Evolutionary conservation across 2,329 filamentous ascomycete species (phyloP).

Genomic region (Fusarium euwallaceae): DNA sequence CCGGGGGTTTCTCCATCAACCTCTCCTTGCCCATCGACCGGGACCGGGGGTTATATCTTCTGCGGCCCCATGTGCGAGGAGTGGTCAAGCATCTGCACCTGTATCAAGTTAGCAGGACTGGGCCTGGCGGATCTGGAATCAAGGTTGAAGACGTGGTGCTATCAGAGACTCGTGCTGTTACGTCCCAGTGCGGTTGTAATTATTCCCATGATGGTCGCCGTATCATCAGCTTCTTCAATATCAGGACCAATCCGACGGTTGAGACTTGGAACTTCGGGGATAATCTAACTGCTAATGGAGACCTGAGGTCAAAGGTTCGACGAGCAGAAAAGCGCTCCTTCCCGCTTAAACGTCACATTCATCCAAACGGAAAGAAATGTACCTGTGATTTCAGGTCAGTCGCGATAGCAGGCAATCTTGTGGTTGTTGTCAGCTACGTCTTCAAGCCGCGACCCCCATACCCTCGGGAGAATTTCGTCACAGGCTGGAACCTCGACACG

Average conservation of each 20-base stretch:
- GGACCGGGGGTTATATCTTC: background rate
- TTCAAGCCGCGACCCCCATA: too few relatives aligned
- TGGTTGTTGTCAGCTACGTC: background rate
- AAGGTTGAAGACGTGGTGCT: background rate
- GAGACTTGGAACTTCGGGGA: background rate
- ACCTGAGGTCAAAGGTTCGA: background rate
- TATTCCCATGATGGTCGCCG: background rate
- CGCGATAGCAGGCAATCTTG: background rate
- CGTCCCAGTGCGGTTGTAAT: background rate
- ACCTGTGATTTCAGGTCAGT: background rate
- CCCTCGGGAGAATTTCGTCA: background rate
- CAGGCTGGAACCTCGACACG: background rate
- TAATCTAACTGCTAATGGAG: background rate
- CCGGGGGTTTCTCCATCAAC: too few relatives aligned
- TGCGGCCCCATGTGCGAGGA: background rate
- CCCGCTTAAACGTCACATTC: background rate
- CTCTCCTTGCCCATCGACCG: background rate
- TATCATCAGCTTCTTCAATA: background rate
- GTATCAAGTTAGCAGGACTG: background rate
- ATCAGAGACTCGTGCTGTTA: background rate
- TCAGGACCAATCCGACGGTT: background rate
- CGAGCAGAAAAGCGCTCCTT: background rate
- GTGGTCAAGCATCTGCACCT: background rate
- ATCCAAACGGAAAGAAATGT: background rate
- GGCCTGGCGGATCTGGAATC: background rate